phyloP scores from a whole-genome alignment of 2,329 filamentous ascomycete species.

The Truncatella angustata region DNA sequence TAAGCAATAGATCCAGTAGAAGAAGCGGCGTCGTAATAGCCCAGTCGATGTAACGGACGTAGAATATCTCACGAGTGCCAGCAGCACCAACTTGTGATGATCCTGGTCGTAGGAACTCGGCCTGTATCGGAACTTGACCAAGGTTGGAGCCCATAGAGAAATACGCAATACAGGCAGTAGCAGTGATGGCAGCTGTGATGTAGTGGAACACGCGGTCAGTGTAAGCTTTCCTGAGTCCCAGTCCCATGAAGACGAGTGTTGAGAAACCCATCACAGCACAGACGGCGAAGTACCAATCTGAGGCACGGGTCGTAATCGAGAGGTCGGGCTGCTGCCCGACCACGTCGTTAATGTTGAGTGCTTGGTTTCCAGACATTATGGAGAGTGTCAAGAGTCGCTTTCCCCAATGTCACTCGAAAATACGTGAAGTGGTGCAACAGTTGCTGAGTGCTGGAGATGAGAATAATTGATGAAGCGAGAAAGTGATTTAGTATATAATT shows the following conservation, averaged over 20 bases:
- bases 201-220: slow-evolving; percentile 62
- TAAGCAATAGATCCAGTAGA: slow-evolving; percentile 60
- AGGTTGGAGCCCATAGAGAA: slow-evolving; percentile 67
- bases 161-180: slow-evolving; percentile 61
- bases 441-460: background rate
- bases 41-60: slow-evolving; percentile 66
- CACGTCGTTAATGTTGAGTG: slow-evolving; percentile 42
- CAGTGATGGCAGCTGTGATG: slow-evolving; percentile 57
- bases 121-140: slow-evolving; percentile 60
- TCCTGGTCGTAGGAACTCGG: slow-evolving; percentile 51
- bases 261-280: slow-evolving; percentile 56
- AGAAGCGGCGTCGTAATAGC: slow-evolving; percentile 62
- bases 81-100: slow-evolving; percentile 43
- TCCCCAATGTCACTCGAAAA: no score
- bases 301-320: slow-evolving; percentile 56
- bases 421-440: background rate
- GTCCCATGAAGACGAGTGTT: slow-evolving; percentile 51
- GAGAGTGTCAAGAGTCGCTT: background rate
- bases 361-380: slow-evolving; percentile 39
- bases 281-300: slow-evolving; percentile 63
- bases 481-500: background rate
- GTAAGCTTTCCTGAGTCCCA: slow-evolving; percentile 52
- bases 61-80: slow-evolving; percentile 61
- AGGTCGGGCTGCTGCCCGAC: slow-evolving; percentile 53
- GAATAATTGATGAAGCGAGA: background rate